Evolutionary conservation across 495 filamentous ascomycete genomes (phyloP).

Genomic region (Talaromyces nanjingensis): DNA sequence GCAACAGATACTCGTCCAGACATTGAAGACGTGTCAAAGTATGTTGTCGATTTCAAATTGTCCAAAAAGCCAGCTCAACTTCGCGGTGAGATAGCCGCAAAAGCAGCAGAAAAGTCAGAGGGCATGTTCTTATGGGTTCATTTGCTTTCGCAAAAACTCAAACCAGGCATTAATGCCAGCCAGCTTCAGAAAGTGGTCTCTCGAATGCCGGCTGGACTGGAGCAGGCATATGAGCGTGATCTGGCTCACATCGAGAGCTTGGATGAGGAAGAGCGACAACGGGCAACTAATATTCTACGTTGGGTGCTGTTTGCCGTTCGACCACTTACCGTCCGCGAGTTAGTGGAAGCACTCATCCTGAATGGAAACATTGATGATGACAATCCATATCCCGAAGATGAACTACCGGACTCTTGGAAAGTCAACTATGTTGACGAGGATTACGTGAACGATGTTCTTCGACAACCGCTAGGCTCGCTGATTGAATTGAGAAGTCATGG

Average conservation of each 20-base stretch:
- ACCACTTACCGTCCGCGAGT: slow-evolving; percentile 20
- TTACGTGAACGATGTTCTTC: slow-evolving; percentile 17
- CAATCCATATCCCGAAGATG: slow-evolving; percentile 9
- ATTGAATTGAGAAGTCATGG: slow-evolving; percentile 12
- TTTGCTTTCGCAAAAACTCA: slow-evolving; percentile 9
- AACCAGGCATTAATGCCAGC: slow-evolving; percentile 12
- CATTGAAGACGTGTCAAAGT: slow-evolving; percentile 8
- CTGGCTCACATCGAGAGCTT: slow-evolving; percentile 11
- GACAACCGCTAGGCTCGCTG: slow-evolving; percentile 15
- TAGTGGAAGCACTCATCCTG: slow-evolving; percentile 16
- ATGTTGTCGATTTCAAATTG: slow-evolving; percentile 12
- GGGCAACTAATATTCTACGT: slow-evolving; percentile 17
- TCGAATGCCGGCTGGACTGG: slow-evolving; percentile 14
- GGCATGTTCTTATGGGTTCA: slow-evolving; percentile 24
- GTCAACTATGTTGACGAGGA: slow-evolving; percentile 16
- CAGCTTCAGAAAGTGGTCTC: slow-evolving; percentile 12
- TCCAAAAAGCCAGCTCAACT: slow-evolving; percentile 11
- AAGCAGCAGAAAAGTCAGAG: slow-evolving; percentile 14
- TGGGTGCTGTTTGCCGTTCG: slow-evolving; percentile 21
- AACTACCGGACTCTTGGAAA: slow-evolving; percentile 15
- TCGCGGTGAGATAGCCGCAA: slow-evolving; percentile 6
- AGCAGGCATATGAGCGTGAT: slow-evolving; percentile 14
- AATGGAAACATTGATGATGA: slow-evolving; percentile 7
- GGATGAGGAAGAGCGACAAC: slow-evolving; percentile 3
- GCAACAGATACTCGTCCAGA: slow-evolving; percentile 13